Percentiles rank a stretch among this genome's conserved stretches.
Evolutionary conservation across 176 grass and related monocot genomes (phyloP).

Genomic region (Elaeis guineensis): DNA sequence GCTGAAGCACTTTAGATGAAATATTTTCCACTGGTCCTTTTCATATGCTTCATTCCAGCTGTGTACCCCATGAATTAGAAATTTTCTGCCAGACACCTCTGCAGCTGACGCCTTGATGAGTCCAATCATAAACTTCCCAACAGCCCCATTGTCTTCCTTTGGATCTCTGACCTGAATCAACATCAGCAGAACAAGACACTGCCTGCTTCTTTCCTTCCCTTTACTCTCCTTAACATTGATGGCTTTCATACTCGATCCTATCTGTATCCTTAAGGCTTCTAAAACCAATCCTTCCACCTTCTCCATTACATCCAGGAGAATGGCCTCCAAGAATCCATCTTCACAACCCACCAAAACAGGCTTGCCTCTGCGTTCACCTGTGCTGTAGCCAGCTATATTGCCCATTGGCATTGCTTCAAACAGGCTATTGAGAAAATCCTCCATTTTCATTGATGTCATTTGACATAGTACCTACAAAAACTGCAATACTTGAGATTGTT

Average conservation of each 20-base stretch:
- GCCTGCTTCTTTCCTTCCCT: not conserved
- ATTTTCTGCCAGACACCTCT: not conserved
- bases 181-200: too few species aligned
- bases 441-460: constrained; percentile 30
- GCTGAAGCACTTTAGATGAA: too few species aligned
- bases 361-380: constrained; percentile 4
- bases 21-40: too few species aligned
- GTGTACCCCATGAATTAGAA: too few species aligned
- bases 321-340: constrained; percentile 28
- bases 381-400: constrained; percentile 25
- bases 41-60: too few species aligned
- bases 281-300: constrained; percentile 37
- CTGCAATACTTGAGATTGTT: too few species aligned
- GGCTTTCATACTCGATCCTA: not conserved
- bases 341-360: constrained; percentile 9
- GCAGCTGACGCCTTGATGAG: not conserved
- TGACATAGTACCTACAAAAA: constrained; percentile 33
- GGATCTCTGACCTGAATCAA: not conserved
- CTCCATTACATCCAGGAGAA: constrained; percentile 31
- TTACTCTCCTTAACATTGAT: not conserved
- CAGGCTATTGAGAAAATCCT: constrained; percentile 29
- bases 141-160: not conserved
- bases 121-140: not conserved
- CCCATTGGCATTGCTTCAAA: constrained; percentile 32
- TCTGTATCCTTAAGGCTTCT: constrained; percentile 61